Percentiles rank a stretch among this genome's conserved stretches.
Evolutionary conservation across 805 yeast species (phyloP).

Genomic region (Kodamaea laetipori): DNA sequence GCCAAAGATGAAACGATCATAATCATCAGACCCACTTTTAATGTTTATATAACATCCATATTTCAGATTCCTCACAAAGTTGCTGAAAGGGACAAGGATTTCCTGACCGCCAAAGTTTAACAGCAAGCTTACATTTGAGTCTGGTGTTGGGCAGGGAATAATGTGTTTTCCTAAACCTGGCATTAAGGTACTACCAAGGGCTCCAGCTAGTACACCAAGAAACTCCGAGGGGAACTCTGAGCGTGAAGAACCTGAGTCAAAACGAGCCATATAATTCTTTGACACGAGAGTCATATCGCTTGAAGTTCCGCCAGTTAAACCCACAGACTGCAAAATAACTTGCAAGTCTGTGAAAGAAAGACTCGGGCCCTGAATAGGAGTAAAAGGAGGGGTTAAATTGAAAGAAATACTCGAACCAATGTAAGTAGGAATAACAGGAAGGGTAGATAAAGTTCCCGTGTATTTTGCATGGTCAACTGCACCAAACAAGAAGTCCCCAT

Average conservation of each 20-base stretch:
- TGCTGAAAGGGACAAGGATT: slow-evolving; percentile 9
- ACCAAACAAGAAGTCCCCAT: slow-evolving; percentile 67
- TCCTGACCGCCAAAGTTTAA: slow-evolving; percentile 8
- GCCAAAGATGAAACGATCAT: not conserved
- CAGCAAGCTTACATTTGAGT: slow-evolving; percentile 1
- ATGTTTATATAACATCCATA: not conserved
- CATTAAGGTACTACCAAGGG: not conserved
- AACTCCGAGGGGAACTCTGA: not conserved
- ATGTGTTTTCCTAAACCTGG: not conserved
- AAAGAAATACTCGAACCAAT: not conserved
- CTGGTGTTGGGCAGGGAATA: not conserved
- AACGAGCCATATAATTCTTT: not conserved
- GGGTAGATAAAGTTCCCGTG: slow-evolving; percentile 43
- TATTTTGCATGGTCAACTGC: slow-evolving; percentile 69
- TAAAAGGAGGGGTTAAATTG: too few species aligned
- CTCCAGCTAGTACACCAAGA: not conserved
- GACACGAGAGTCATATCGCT: not conserved
- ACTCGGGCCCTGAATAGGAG: too few species aligned
- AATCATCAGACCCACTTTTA: not conserved
- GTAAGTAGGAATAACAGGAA: slow-evolving; percentile 32
- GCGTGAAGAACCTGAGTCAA: not conserved
- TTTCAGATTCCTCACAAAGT: not conserved
- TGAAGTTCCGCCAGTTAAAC: not conserved
- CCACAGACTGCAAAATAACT: too few species aligned
- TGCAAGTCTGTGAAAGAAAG: too few species aligned